Percentiles rank a stretch among this genome's conserved stretches.
These are phyloP conservation scores for Emericellopsis terricola DNA, from an alignment of 495 filamentous ascomycete species.

Conservation along the genomic window DNA sequence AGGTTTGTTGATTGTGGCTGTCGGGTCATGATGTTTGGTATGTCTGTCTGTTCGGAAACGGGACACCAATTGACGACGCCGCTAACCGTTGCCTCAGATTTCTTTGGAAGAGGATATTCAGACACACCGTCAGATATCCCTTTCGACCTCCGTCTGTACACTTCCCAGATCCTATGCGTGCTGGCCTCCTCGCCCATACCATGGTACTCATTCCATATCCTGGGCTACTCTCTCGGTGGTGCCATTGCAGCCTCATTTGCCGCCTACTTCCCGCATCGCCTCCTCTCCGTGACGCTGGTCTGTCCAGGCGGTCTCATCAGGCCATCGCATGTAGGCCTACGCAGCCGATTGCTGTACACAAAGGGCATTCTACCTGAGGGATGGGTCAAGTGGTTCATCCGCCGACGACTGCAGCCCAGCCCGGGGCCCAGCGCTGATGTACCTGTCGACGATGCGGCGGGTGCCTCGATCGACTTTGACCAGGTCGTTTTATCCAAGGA, in stretches of 20 bases:
- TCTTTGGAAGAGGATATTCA: constrained; percentile 69
- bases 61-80: background rate
- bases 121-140: constrained; percentile 46
- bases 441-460: constrained; percentile 10
- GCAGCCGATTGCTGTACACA: constrained; percentile 23
- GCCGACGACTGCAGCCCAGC: constrained; percentile 29
- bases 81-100: constrained; percentile 16
- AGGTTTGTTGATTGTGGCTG: constrained; percentile 47
- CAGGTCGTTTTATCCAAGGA: constrained; percentile 20
- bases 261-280: constrained; percentile 43
- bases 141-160: constrained; percentile 54
- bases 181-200: constrained; percentile 42
- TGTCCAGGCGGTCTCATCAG: constrained; percentile 47
- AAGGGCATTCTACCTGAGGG: constrained; percentile 30
- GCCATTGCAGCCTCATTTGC: constrained; percentile 57
- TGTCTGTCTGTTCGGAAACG: constrained; percentile 3
- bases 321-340: constrained; percentile 18
- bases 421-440: constrained; percentile 6
- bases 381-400: constrained; percentile 33
- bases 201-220: constrained; percentile 42
- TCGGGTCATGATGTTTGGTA: constrained; percentile 62
- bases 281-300: constrained; percentile 56
- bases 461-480: constrained; percentile 8
- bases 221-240: constrained; percentile 77
- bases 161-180: constrained; percentile 52